Conservation (phyloP, 768 basidiomycete genomes). For the Pluteus cervinus region DNA sequence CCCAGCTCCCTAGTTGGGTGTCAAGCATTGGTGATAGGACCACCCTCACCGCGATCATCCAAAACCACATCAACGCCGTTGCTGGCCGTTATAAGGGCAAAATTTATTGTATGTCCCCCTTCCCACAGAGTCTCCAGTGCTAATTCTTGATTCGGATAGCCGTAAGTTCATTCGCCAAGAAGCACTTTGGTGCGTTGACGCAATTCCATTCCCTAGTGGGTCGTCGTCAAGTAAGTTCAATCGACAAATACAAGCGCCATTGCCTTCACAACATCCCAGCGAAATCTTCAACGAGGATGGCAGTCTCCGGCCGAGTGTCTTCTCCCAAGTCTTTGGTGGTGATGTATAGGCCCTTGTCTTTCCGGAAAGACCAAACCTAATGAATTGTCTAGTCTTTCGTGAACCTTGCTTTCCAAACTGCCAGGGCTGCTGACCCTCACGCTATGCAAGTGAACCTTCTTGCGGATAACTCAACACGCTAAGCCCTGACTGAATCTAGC, state of each 20-base stretch:
- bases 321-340: slow-evolving; percentile 36
- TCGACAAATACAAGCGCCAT: slow-evolving; percentile 6
- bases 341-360: too few species aligned
- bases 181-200: background rate
- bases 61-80: slow-evolving; percentile 34
- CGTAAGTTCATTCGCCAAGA: slow-evolving; percentile 7
- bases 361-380: too few species aligned
- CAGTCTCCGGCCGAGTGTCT: slow-evolving; percentile 31
- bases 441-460: slow-evolving; percentile 22
- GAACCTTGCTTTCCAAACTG: slow-evolving; percentile 39
- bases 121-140: background rate
- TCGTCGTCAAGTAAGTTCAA: slow-evolving; percentile 26
- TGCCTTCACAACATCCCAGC: slow-evolving; percentile 16
- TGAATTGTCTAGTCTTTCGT: too few species aligned
- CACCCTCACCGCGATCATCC: slow-evolving; percentile 28
- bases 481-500: slow-evolving; percentile 13
- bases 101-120: background rate
- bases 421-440: slow-evolving; percentile 34
- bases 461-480: background rate
- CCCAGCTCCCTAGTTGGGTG: slow-evolving; percentile 31
- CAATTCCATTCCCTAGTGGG: slow-evolving; percentile 18
- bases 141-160: too few species aligned
- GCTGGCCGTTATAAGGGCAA: slow-evolving; percentile 27
- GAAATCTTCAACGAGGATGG: slow-evolving; percentile 44
- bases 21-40: slow-evolving; percentile 23